Percentiles rank a stretch among this genome's conserved stretches.
Evolutionary conservation across 257 asterid genomes (phyloP).

Genomic region (Eustoma russellianum): DNA sequence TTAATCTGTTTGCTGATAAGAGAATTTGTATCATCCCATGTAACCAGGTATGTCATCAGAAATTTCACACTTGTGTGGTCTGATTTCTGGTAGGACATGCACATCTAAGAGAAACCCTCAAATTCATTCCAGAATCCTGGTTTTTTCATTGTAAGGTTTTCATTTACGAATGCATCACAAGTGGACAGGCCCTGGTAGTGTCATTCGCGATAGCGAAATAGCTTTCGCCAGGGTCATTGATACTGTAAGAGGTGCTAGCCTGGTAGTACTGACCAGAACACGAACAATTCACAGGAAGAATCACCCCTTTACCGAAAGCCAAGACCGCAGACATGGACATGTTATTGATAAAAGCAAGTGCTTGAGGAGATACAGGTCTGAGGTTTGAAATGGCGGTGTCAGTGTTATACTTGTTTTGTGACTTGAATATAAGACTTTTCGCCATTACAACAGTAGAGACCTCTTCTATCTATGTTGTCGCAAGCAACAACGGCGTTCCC

Average conservation of each 20-base stretch:
- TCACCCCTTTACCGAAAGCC: slow-evolving; percentile 27
- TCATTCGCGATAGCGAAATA: slow-evolving; percentile 38
- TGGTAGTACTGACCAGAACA: slow-evolving; percentile 53
- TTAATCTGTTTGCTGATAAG: slow-evolving; percentile 29
- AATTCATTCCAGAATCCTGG: slow-evolving; percentile 14
- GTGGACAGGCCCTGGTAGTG: slow-evolving; percentile 49
- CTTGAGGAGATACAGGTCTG: slow-evolving; percentile 29
- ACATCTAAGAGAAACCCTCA: slow-evolving; percentile 55
- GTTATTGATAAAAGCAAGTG: slow-evolving; percentile 36
- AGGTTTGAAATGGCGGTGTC: slow-evolving; percentile 42
- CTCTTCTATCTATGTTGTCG: slow-evolving; percentile 22
- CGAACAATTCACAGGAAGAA: slow-evolving; percentile 46
- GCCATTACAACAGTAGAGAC: slow-evolving; percentile 43
- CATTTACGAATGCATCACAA: slow-evolving; percentile 36
- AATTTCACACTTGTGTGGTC: slow-evolving; percentile 24
- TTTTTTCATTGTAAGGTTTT: slow-evolving; percentile 21
- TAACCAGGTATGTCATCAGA: slow-evolving; percentile 41
- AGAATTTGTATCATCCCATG: slow-evolving; percentile 23
- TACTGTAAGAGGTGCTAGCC: slow-evolving; percentile 42
- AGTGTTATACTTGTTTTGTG: slow-evolving; percentile 28
- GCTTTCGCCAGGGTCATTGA: slow-evolving; percentile 8
- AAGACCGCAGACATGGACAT: slow-evolving; percentile 26
- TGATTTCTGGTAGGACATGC: slow-evolving; percentile 58
- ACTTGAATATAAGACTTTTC: slow-evolving; percentile 30
- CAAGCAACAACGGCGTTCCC: too few relatives aligned